Percentiles rank a stretch among this genome's conserved stretches.
Conservation (phyloP, 257 asterid species). For the Fraxinus quadrangulata region DNA sequence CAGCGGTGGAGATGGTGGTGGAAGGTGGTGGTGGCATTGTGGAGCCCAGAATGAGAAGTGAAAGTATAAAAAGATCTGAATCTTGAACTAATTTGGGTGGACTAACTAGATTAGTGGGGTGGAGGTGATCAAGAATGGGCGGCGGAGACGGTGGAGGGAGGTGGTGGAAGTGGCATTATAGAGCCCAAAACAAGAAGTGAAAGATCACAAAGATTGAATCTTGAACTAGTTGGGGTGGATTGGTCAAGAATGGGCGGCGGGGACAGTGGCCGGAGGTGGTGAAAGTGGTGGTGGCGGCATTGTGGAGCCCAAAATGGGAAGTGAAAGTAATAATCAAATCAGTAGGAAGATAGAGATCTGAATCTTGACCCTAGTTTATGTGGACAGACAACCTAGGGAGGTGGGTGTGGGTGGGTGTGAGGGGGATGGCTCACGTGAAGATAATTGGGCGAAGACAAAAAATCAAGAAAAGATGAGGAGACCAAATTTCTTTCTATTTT, state of each 20-base stretch:
- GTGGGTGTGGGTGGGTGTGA: constrained; percentile 29
- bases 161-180: constrained; percentile 20
- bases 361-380: constrained; percentile 36
- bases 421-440: constrained; percentile 43
- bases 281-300: constrained; percentile 24
- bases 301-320: not conserved
- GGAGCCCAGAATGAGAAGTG: constrained; percentile 34
- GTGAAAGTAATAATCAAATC: constrained; percentile 6
- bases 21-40: constrained; percentile 35
- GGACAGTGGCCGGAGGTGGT: constrained; percentile 11
- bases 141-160: not conserved
- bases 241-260: not conserved
- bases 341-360: constrained; percentile 16
- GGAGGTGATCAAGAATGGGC: not conserved
- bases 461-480: constrained; percentile 19
- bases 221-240: constrained; percentile 36
- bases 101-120: constrained; percentile 14
- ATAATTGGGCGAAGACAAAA: constrained; percentile 50
- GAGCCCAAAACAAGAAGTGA: constrained; percentile 19
- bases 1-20: constrained; percentile 28
- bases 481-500: constrained; percentile 23
- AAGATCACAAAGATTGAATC: constrained; percentile 36
- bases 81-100: constrained; percentile 37
- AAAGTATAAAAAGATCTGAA: constrained; percentile 34
- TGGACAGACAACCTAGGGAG: constrained; percentile 14